Conservation (phyloP, 768 basidiomycete genomes). For the Mycena belliarum region DNA sequence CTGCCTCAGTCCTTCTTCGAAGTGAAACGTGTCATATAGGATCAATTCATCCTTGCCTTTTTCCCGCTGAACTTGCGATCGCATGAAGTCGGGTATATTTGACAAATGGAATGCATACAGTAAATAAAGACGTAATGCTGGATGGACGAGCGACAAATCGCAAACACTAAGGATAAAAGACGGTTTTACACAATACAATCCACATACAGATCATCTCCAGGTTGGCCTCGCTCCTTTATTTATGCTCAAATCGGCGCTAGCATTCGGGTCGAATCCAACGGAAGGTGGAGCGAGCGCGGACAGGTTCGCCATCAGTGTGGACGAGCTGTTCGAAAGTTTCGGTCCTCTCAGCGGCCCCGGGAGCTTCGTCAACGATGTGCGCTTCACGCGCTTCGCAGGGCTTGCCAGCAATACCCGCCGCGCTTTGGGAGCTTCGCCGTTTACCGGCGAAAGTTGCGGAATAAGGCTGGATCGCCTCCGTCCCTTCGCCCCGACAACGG, state of each 20-base stretch:
- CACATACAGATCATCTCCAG: conserved; percentile 50
- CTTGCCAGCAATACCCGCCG: conserved; percentile 50
- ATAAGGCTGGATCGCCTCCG: conserved; percentile 82
- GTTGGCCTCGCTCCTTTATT: conserved; percentile 48
- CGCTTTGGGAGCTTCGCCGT: conserved; percentile 38
- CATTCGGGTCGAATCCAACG: conserved; percentile 39
- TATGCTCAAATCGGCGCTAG: conserved; percentile 52
- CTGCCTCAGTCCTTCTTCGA: conserved; percentile 77
- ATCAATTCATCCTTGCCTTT: conserved; percentile 12
- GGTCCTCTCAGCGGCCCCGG: conserved; percentile 16
- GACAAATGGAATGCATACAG: conserved; percentile 17
- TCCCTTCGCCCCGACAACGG: conserved; percentile 73
- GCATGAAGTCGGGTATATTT: conserved; percentile 26
- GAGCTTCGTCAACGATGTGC: conserved; percentile 53
- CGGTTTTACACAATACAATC: conserved; percentile 17
- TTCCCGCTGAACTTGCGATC: neutral
- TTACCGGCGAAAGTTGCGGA: conserved; percentile 59
- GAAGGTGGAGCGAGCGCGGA: conserved; percentile 30
- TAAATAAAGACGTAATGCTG: conserved; percentile 17
- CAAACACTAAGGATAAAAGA: conserved; percentile 17
- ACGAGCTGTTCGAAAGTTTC: conserved; percentile 20
- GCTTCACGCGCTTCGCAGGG: conserved; percentile 61
- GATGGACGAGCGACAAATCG: conserved; percentile 18
- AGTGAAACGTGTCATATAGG: conserved; percentile 83
- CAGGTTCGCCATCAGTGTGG: conserved; percentile 31